Conservation (phyloP, 1,139 yeast genomes). For the Geotrichum phurueaensis region DNA sequence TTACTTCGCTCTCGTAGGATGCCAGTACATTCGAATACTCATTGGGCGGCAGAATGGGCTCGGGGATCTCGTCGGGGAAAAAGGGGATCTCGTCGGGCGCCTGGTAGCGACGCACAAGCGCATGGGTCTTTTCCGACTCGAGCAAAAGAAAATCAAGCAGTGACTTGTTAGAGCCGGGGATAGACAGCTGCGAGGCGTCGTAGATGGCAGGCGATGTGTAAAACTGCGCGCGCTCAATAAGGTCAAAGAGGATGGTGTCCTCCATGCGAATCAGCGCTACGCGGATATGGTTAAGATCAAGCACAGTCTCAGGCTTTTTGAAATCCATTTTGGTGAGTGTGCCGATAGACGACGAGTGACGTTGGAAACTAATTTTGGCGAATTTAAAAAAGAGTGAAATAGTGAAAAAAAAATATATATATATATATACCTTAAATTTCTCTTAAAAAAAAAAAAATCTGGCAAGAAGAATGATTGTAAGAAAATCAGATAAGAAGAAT, state of each 20-base stretch:
- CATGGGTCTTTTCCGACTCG: constrained; percentile 68
- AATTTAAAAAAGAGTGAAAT: not conserved
- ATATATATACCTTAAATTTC: too few species aligned
- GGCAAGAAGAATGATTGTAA: not conserved
- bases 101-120: constrained; percentile 82
- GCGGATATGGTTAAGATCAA: constrained; percentile 75
- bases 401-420: not conserved
- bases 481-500: not conserved
- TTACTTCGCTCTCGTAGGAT: constrained; percentile 63
- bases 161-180: constrained; percentile 69
- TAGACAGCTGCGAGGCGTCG: constrained; percentile 48
- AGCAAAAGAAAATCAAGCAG: constrained; percentile 81
- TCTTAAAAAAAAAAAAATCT: not conserved
- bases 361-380: not conserved
- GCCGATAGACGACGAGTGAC: constrained; percentile 3
- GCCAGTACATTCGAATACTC: constrained; percentile 78
- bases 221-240: constrained; percentile 90
- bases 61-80: constrained; percentile 60
- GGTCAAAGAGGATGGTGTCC: constrained; percentile 86
- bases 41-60: constrained; percentile 71
- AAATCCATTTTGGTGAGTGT: constrained; percentile 59
- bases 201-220: constrained; percentile 72
- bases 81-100: constrained; percentile 96
- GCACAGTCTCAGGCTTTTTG: constrained; percentile 73
- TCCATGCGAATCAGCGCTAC: constrained; percentile 87